These are phyloP conservation scores for Apocynum venetum DNA, from an alignment of 257 asterid genomes.

Conservation along the genomic window DNA sequence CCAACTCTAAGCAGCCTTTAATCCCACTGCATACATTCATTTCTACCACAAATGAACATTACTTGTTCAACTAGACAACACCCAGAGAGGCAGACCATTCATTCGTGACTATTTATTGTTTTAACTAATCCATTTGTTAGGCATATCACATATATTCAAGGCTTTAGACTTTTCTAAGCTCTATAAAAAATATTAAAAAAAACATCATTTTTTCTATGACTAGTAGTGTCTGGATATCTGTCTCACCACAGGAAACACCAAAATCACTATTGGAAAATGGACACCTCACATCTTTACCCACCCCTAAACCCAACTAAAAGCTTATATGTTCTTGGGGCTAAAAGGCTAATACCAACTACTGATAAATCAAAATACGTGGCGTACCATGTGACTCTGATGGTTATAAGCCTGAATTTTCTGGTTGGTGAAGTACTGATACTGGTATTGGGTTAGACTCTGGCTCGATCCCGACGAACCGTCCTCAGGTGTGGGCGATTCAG, in stretches of 20 bases:
- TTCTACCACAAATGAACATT: slow-evolving; percentile 29
- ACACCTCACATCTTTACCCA: slow-evolving; percentile 37
- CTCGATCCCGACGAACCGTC: slow-evolving; percentile 46
- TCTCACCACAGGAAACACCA: slow-evolving; percentile 62
- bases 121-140: slow-evolving; percentile 29
- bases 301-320: not conserved
- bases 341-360: not conserved
- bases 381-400: slow-evolving; percentile 62
- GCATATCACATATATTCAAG: slow-evolving; percentile 12
- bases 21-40: slow-evolving; percentile 8
- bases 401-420: slow-evolving; percentile 15
- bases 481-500: slow-evolving; percentile 13
- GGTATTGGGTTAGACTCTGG: slow-evolving; percentile 35
- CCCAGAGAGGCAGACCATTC: slow-evolving; percentile 4
- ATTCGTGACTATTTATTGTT: slow-evolving; percentile 13
- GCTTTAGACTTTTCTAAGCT: not conserved
- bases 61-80: slow-evolving; percentile 36
- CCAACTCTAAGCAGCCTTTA: too few relatives aligned
- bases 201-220: not conserved
- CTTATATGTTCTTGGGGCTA: not conserved
- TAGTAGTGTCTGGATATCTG: not conserved
- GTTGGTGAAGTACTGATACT: slow-evolving; percentile 30
- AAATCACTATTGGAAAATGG: slow-evolving; percentile 71
- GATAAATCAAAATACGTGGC: slow-evolving; percentile 16
- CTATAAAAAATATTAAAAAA: too few relatives aligned